Base-by-base conservation (phyloP, 2,329 filamentous ascomycete species). In the Fusarium fracticaudum region DNA sequence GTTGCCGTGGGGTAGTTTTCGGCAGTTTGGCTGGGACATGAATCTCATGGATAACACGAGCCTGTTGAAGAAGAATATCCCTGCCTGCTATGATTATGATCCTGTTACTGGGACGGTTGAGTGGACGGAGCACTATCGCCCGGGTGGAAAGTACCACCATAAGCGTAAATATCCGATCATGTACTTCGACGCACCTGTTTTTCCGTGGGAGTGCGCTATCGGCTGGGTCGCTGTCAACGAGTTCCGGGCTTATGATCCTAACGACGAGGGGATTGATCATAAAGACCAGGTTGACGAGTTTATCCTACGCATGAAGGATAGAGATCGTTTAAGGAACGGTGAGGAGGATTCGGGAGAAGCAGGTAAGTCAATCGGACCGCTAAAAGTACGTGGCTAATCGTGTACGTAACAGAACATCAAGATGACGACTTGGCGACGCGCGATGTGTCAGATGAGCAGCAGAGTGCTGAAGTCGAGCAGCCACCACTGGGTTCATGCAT, bases 221-320 rank as follows among this genome's bases (percentile, higher is more conserved):
- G 33, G 51, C 0, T 54, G 51, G 51, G 24, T 54, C 0, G 18
- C 9, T 0, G 35, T 54, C 0, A 26, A 38, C 3, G 35, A 54
- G 18, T 54, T 54, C 24, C 35, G 33, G 5, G 20, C 24, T 3
- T 54, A 54, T 6, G 51, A 54, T 38, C 51, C 51, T 0, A 12
- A 54, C 2, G 35, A 37, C 1, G 14, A 17, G 15, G 51, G n/a
- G 10, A 13, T 54, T 26, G 24, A 15, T 22, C 24, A 22, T 15
- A 54, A 38, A 2, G 33, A 38, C 1, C 17, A 54, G 51, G 20
- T 54, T 3, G 20, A 54, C 3, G 24, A 54, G 33, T 54, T 54
- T 9, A 26, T 54, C 3, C 20, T 48, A 3, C 45, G 45, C 5
- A 48, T 48, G 45, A 22, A 48, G 26, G 45, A 48, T 6, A 1